phyloP scores from a whole-genome alignment of 306 rosid species.

The Dalbergia cultrata region DNA sequence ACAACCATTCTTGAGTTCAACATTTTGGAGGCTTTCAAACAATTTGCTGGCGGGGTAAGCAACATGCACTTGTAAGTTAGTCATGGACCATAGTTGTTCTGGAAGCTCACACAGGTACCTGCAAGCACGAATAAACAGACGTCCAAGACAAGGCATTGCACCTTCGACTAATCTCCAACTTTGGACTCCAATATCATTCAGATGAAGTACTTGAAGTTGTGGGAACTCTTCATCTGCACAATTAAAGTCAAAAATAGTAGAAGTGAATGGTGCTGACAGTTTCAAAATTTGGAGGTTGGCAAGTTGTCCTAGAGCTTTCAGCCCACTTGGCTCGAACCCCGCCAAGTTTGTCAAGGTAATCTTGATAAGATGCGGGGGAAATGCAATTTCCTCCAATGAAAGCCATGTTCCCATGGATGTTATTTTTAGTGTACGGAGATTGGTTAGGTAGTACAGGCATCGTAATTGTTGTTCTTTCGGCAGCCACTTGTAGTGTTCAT shows the following conservation, averaged over 20 bases:
- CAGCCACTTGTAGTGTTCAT: background rate
- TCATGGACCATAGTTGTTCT: conserved; percentile 6
- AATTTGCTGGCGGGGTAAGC: background rate
- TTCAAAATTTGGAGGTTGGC: conserved; percentile 35
- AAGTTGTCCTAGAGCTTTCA: background rate
- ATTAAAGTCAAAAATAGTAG: too few species aligned
- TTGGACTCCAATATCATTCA: background rate
- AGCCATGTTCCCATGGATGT: background rate
- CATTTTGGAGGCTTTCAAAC: background rate
- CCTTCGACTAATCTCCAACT: conserved; percentile 21
- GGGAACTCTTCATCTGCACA: background rate
- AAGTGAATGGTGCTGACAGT: too few species aligned
- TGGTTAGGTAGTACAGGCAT: background rate
- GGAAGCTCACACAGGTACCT: conserved; percentile 8
- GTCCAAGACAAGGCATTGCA: background rate
- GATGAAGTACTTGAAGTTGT: conserved; percentile 16
- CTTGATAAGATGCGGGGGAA: conserved; percentile 15
- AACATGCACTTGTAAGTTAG: background rate
- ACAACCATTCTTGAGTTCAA: background rate
- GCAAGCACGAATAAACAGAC: accelerated
- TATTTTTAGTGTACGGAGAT: conserved; percentile 15
- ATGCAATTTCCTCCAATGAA: background rate
- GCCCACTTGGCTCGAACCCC: background rate
- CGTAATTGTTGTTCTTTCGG: background rate
- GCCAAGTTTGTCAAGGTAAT: background rate